These are phyloP conservation scores for Penicillium atrosanguineum DNA, from an alignment of 495 filamentous ascomycete species.

Conservation along the genomic window DNA sequence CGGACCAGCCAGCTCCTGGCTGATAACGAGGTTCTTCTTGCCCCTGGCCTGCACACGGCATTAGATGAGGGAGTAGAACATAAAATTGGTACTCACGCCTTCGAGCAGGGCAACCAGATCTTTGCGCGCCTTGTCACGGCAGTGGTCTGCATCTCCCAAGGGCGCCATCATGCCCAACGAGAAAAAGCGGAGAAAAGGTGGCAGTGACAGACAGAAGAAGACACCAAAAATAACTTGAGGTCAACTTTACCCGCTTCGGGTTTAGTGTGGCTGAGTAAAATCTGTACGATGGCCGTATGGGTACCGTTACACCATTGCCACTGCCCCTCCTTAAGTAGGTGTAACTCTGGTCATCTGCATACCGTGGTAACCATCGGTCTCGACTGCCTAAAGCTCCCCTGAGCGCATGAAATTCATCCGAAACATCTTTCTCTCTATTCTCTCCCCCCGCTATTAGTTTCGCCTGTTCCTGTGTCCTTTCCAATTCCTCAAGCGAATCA, in stretches of 20 bases:
- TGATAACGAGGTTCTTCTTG: constrained; percentile 97
- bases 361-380: constrained; percentile 11
- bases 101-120: constrained; percentile 84
- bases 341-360: constrained; percentile 3
- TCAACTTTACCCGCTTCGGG: constrained; percentile 11
- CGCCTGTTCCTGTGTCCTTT: neutral
- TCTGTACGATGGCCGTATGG: constrained; percentile 3
- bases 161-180: constrained; percentile 53
- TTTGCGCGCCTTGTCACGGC: constrained; percentile 78
- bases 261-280: constrained; percentile 17
- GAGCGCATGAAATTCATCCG: constrained; percentile 19
- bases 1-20: constrained; percentile 83
- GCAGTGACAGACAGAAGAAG: constrained; percentile 20
- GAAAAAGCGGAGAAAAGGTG: constrained; percentile 5
- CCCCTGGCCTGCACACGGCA: constrained; percentile 71
- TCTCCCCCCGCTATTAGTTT: constrained; percentile 2
- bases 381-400: constrained; percentile 27
- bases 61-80: constrained; percentile 17
- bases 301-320: constrained; percentile 15
- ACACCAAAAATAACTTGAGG: constrained; percentile 23
- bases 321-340: neutral
- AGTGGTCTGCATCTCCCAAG: constrained; percentile 74
- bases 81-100: constrained; percentile 70
- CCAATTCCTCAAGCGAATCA: constrained; percentile 2
- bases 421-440: constrained; percentile 13